phyloP scores from a whole-genome alignment of 2,329 filamentous ascomycete species.

The Ophiostoma angusticollis region DNA sequence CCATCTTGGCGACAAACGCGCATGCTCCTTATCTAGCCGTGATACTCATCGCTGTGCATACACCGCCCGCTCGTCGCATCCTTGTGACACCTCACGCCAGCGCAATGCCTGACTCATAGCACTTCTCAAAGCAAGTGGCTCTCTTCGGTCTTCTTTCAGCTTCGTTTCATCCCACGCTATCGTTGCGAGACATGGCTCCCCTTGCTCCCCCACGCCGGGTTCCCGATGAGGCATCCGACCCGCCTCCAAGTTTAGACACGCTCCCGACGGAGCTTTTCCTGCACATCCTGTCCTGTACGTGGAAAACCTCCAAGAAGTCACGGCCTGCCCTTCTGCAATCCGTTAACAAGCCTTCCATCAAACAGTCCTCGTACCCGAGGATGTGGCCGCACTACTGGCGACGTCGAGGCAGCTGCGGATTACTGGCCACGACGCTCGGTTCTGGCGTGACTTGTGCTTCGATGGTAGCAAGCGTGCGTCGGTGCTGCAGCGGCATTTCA shows the following conservation, averaged over 20 bases:
- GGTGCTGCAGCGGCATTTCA: conserved; percentile 26
- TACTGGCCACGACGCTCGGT: conserved; percentile 57
- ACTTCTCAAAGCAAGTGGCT: background rate
- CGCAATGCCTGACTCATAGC: background rate
- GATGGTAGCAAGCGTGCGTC: conserved; percentile 54
- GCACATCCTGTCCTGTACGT: conserved; percentile 46
- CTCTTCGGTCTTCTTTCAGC: background rate
- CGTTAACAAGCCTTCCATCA: too few relatives aligned
- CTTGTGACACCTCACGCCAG: too few relatives aligned
- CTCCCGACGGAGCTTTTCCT: conserved; percentile 51
- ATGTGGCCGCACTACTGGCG: conserved; percentile 56
- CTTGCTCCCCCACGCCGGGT: too few relatives aligned
- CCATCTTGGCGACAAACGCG: too few relatives aligned
- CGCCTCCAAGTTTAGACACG: conserved; percentile 29
- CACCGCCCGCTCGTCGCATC: too few relatives aligned
- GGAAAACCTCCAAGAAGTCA: too few relatives aligned
- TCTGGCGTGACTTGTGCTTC: conserved; percentile 70
- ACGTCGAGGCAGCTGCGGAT: conserved; percentile 53
- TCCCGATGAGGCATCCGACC: too few relatives aligned
- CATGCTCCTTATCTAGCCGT: too few relatives aligned
- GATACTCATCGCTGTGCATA: too few relatives aligned
- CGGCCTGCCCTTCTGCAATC: too few relatives aligned
- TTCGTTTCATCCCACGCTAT: background rate
- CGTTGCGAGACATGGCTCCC: too few relatives aligned
- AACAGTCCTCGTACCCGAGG: conserved; percentile 50